phyloP scores from a whole-genome alignment of 306 rosid genomes.

The Fagus crenata region DNA sequence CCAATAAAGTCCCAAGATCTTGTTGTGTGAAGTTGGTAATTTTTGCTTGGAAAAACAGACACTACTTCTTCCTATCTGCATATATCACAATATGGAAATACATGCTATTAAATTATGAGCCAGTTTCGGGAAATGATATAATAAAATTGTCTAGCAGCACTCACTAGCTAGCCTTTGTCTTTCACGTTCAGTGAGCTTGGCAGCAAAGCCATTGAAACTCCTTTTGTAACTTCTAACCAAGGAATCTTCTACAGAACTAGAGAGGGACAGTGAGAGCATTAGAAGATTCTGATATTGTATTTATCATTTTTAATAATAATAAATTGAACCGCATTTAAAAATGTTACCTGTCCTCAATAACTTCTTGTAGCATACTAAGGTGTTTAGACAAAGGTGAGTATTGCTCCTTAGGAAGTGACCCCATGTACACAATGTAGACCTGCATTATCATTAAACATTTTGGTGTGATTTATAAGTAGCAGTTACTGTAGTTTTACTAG shows the following conservation, averaged over 20 bases:
- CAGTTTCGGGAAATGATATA: too few relatives aligned
- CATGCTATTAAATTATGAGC: background rate
- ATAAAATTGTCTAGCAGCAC: background rate
- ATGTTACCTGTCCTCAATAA: background rate
- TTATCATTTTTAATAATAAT: too few relatives aligned
- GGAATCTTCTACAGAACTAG: background rate
- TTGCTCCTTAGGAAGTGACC: background rate
- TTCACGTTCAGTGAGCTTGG: constrained; percentile 10
- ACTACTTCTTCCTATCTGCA: constrained; percentile 20
- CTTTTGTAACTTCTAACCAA: constrained; percentile 22
- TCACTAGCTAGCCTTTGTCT: constrained; percentile 4
- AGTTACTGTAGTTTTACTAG: too few relatives aligned
- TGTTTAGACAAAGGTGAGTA: constrained; percentile 14
- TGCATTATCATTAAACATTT: too few relatives aligned
- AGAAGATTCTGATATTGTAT: too few relatives aligned
- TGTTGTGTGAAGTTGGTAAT: constrained; percentile 14
- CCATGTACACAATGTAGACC: constrained; percentile 14
- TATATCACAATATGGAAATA: background rate
- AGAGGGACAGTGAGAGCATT: background rate
- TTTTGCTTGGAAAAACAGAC: constrained; percentile 29
- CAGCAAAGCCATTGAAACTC: constrained; percentile 35
- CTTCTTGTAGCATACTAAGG: background rate
- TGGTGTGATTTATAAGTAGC: too few relatives aligned
- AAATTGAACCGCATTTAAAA: too few relatives aligned
- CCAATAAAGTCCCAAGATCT: constrained; percentile 38